A percentile compares a stretch with the other conserved stretches of the same genome.
Conservation (phyloP, 257 asterid species). For the Sherardia arvensis region DNA sequence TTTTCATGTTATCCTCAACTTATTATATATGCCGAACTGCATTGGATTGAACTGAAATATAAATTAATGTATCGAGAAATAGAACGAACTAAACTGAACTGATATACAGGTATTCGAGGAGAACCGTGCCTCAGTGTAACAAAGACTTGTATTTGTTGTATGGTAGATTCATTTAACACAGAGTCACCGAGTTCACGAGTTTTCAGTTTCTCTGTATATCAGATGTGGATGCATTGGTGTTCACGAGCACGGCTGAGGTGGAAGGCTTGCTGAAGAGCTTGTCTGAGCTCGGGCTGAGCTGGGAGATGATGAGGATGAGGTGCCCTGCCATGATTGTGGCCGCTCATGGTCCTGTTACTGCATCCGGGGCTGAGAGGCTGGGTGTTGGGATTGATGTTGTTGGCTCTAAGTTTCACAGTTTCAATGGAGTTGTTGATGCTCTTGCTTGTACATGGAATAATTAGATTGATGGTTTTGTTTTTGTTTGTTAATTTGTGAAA, state of each 20-base stretch:
- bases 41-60: no score
- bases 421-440: conserved; percentile 62
- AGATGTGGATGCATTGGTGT: conserved; percentile 67
- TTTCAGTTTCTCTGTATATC: no score
- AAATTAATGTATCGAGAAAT: no score
- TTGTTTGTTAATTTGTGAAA: not conserved
- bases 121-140: no score
- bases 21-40: no score
- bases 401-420: conserved; percentile 57
- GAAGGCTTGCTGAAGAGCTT: conserved; percentile 78
- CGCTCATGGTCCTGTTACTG: conserved; percentile 88
- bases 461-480: conserved; percentile 5
- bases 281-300: conserved; percentile 48
- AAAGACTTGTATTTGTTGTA: no score
- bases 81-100: no score
- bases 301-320: conserved; percentile 59
- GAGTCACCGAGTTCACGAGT: not conserved
- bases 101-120: no score
- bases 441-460: conserved; percentile 40
- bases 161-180: no score
- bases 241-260: conserved; percentile 79
- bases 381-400: conserved; percentile 78
- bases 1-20: no score
- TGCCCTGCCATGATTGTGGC: conserved; percentile 69
- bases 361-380: conserved; percentile 67